Evolutionary conservation across 2,329 filamentous ascomycete species (phyloP).

Genomic region (Verticillium nubilum): DNA sequence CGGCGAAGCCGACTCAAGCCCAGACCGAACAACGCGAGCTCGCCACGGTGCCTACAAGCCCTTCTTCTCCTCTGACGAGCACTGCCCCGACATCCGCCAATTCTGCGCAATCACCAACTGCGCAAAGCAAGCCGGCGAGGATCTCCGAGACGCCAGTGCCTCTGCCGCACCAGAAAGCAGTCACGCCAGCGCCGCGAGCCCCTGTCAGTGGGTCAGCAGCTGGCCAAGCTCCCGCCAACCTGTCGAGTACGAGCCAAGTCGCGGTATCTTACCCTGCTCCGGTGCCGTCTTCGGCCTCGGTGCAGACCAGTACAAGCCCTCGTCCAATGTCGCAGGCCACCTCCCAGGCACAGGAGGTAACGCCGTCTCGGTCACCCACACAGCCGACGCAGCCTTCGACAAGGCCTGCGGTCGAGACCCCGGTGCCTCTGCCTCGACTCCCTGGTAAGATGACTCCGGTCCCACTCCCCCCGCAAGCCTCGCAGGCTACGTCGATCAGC

Average conservation of each 20-base stretch:
- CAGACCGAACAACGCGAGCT: neutral
- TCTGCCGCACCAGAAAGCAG: neutral
- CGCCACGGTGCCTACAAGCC: neutral
- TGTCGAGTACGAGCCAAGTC: neutral
- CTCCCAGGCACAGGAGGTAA: neutral
- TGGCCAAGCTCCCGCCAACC: too few relatives aligned
- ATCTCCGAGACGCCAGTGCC: slow-evolving; percentile 3
- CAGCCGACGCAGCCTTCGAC: neutral
- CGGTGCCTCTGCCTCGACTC: neutral
- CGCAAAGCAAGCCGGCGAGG: neutral
- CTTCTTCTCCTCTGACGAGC: neutral
- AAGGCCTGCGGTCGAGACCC: neutral
- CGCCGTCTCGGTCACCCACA: neutral
- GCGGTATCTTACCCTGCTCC: neutral
- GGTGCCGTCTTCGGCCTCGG: too few relatives aligned
- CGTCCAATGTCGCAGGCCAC: neutral
- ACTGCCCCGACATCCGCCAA: neutral
- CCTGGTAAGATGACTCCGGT: neutral
- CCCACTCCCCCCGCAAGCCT: neutral
- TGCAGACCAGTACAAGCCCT: neutral
- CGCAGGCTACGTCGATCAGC: neutral
- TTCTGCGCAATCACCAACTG: neutral
- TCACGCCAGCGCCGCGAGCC: neutral
- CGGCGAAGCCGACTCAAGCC: neutral
- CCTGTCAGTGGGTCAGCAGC: neutral